These are phyloP conservation scores for Annulohypoxylon maeteangense DNA, from an alignment of 495 filamentous ascomycete genomes.

Conservation along the genomic window DNA sequence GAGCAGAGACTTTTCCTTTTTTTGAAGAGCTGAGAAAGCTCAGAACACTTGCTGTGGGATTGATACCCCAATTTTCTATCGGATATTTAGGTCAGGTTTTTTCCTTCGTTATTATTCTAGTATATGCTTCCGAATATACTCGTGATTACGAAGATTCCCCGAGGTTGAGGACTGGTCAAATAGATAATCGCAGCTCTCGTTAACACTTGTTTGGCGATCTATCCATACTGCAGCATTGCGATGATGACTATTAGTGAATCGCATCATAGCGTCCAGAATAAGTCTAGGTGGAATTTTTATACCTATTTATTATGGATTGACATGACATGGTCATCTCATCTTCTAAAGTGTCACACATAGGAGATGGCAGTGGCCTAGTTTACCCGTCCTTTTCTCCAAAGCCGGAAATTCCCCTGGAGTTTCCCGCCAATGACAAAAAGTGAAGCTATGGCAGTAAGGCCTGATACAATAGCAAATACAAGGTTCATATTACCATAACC, in stretches of 20 bases:
- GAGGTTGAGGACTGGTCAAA: slow-evolving; percentile 10
- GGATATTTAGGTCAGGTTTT: slow-evolving; percentile 22
- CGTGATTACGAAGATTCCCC: slow-evolving; percentile 10
- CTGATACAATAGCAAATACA: slow-evolving; percentile 58
- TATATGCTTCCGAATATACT: slow-evolving; percentile 39
- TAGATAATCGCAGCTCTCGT: slow-evolving; percentile 43
- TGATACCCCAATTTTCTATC: slow-evolving; percentile 40
- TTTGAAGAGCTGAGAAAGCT: not conserved
- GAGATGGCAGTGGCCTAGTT: not conserved
- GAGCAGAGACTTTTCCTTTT: slow-evolving; percentile 31
- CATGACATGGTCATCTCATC: not conserved
- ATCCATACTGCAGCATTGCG: not conserved
- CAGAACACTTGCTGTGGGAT: slow-evolving; percentile 34
- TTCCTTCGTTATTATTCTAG: slow-evolving; percentile 41
- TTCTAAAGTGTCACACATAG: no score
- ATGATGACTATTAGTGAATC: not conserved
- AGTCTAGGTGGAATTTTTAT: not conserved
- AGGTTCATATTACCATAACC: slow-evolving; percentile 70
- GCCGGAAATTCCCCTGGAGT: slow-evolving; percentile 23
- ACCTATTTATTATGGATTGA: not conserved
- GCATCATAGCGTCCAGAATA: not conserved
- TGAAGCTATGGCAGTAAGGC: slow-evolving; percentile 56
- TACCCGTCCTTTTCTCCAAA: not conserved
- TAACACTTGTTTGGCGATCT: not conserved
- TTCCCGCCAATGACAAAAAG: slow-evolving; percentile 61